A percentile compares a stretch with the other conserved stretches of the same genome.
Evolutionary conservation across 345 rosid genomes (phyloP).

Genomic region (Eucalyptus coolabah): DNA sequence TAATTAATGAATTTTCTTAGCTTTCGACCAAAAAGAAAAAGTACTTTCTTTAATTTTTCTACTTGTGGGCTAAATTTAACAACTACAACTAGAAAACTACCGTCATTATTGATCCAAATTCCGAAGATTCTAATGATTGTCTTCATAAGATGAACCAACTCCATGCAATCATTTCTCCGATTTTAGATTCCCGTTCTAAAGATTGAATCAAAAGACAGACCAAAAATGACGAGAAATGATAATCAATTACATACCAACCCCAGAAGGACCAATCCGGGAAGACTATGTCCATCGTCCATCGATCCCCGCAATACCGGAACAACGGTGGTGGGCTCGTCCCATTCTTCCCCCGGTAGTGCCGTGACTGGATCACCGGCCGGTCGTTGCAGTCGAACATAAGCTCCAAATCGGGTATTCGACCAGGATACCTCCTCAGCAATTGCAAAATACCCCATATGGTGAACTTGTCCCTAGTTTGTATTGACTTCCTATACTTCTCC

Average conservation of each 20-base stretch:
- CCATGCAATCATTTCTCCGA: background rate
- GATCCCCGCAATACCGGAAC: constrained; percentile 41
- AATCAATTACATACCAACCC: constrained; percentile 35
- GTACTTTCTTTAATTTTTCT: background rate
- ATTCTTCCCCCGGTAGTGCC: constrained; percentile 14
- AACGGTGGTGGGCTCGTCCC: constrained; percentile 23
- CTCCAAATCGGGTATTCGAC: constrained; percentile 44
- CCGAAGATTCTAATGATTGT: background rate
- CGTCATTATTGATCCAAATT: background rate
- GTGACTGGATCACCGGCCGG: constrained; percentile 13
- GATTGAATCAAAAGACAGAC: background rate
- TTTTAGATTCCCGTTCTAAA: background rate
- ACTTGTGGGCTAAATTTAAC: background rate
- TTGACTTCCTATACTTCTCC: constrained; percentile 13
- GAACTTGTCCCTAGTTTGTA: constrained; percentile 41
- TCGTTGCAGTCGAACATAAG: constrained; percentile 49
- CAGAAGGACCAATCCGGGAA: constrained; percentile 73
- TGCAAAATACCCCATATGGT: constrained; percentile 58
- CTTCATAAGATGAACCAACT: background rate
- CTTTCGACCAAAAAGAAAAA: no score
- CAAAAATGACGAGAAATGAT: background rate
- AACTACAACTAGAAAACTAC: background rate
- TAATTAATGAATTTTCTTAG: background rate
- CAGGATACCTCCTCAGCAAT: constrained; percentile 42
- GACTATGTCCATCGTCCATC: constrained; percentile 17